Base-by-base conservation (phyloP, 2,329 filamentous ascomycete genomes). In the Chaetomium strumarium region DNA sequence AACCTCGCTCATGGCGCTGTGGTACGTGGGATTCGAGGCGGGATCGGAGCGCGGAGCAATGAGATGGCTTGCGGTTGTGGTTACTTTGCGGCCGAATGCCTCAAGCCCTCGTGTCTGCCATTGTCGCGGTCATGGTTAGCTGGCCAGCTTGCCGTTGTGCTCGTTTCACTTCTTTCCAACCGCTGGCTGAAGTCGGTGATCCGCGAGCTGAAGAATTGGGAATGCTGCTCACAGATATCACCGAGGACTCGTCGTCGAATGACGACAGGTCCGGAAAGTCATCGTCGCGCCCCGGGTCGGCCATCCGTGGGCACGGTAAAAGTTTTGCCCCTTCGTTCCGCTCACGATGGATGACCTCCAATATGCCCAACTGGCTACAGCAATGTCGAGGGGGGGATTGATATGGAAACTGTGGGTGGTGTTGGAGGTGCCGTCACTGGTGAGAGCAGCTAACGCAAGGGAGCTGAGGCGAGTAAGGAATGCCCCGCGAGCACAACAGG, bases 21-120 rank as follows among this genome's bases (percentile, higher is more conserved):
- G 85, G 70, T 96, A 97, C 70, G 90, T 86, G 53, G 76, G 65
- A 67, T 77, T 67, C 72, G 77, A 63, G 64, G 75, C 62, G 67
- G 77, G 69, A 70, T 85, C 81, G 61, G 72, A 66, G 52, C 81
- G 71, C 43, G 85, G 83, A 41, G 80, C 85, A 64, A 97, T 95
- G 61, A 99, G 78, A 69, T 95, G 90, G 64, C 84, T 88, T 52
- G 93, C 93, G 17, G 93, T 97, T 29, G 90, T 90, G 30, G 91
- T 93, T 58, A 97, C 90, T 72, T 96, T 99, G 66, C 92, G 85
- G 61, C 90, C 84, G 71, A 99, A 96, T 51, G 89, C 88, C 73
- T 96, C 91, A 63, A 97, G 75, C 59, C 93, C 88, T 63, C 90
- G 86, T 51, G 89, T 84, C 90, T 96, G 64, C 46, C 58, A 52